Evolutionary conservation across 2,329 filamentous ascomycete genomes (phyloP).

Genomic region (Rhinocladiella similis): DNA sequence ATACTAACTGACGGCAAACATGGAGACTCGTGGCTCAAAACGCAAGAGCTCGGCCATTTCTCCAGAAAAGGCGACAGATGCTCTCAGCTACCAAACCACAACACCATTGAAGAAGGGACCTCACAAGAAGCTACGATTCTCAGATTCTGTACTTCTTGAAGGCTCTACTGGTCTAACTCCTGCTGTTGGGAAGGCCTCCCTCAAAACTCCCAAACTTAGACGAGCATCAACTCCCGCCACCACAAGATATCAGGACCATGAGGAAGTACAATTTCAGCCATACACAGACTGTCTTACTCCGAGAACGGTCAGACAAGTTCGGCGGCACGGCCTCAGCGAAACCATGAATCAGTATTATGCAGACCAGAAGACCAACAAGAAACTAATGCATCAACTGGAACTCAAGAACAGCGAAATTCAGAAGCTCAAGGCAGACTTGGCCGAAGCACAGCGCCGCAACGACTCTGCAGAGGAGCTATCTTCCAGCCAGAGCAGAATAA

Average conservation of each 20-base stretch:
- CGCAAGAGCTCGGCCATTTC: constrained; percentile 25
- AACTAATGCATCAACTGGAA: constrained; percentile 30
- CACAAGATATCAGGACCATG: constrained; percentile 33
- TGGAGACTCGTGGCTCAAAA: constrained; percentile 22
- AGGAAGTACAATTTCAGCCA: constrained; percentile 46
- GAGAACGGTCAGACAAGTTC: constrained; percentile 44
- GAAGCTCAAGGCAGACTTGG: constrained; percentile 31
- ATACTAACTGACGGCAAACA: background rate
- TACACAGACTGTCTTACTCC: constrained; percentile 44
- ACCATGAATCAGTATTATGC: constrained; percentile 47
- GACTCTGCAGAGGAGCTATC: background rate
- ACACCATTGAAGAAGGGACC: constrained; percentile 29
- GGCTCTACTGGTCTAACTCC: constrained; percentile 46
- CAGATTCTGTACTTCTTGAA: constrained; percentile 39
- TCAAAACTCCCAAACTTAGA: constrained; percentile 32
- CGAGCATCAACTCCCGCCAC: constrained; percentile 28
- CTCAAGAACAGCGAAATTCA: constrained; percentile 34
- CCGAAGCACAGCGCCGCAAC: constrained; percentile 19
- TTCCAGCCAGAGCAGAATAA: constrained; percentile 23
- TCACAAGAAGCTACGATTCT: constrained; percentile 48
- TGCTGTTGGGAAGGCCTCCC: constrained; percentile 40
- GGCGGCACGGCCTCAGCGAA: constrained; percentile 47
- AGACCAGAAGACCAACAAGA: constrained; percentile 37
- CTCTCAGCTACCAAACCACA: constrained; percentile 1
- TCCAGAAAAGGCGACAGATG: constrained; percentile 19